Evolutionary conservation across 2,329 filamentous ascomycete genomes (phyloP).

Genomic region (Coniochaeta ligniaria): DNA sequence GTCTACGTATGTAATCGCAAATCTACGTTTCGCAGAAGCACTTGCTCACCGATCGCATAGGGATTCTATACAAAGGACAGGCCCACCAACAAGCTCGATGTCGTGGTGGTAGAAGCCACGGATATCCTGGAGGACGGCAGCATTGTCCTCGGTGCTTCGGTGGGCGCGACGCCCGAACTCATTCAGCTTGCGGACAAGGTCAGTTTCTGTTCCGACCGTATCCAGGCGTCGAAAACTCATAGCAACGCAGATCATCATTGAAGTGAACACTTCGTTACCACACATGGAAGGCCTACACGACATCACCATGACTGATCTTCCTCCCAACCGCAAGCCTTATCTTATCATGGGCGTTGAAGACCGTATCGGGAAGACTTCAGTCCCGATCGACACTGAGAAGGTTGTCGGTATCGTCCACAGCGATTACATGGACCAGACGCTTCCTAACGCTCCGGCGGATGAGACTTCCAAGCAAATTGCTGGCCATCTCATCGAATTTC

Average conservation of each 20-base stretch:
- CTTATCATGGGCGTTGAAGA: constrained; percentile 80
- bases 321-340: constrained; percentile 76
- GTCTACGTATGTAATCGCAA: constrained; percentile 55
- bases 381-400: constrained; percentile 75
- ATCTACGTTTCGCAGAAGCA: not conserved
- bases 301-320: constrained; percentile 82
- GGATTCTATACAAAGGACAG: constrained; percentile 81
- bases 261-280: constrained; percentile 82
- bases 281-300: constrained; percentile 86
- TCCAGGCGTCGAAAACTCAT: not conserved
- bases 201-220: constrained; percentile 3
- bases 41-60: constrained; percentile 24
- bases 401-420: constrained; percentile 80
- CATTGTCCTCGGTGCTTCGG: constrained; percentile 79
- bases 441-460: constrained; percentile 71
- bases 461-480: constrained; percentile 68
- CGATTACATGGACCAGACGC: constrained; percentile 70
- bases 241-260: constrained; percentile 62
- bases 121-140: constrained; percentile 85
- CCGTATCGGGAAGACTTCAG: constrained; percentile 74
- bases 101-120: constrained; percentile 77
- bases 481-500: constrained; percentile 68
- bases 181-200: constrained; percentile 86
- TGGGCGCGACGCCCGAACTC: constrained; percentile 78
- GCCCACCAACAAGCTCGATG: constrained; percentile 67